Evolutionary conservation across 805 yeast species (phyloP).

Genomic region (Candida awuae): DNA sequence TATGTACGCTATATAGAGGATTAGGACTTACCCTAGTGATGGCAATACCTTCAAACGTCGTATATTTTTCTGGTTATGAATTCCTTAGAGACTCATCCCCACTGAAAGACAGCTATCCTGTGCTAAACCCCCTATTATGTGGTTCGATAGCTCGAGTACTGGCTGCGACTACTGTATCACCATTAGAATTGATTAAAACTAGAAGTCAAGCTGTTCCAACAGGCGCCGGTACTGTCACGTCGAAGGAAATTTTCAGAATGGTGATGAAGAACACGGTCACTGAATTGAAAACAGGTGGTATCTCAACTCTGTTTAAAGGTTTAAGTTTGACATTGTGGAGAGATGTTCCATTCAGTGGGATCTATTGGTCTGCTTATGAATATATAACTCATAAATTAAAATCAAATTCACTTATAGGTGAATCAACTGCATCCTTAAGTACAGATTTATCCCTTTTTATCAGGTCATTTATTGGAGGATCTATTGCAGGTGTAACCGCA

Average conservation of each 20-base stretch:
- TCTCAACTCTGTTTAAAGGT: constrained; percentile 69
- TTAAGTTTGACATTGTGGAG: constrained; percentile 86
- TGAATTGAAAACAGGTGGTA: constrained; percentile 51
- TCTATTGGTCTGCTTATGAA: constrained; percentile 90
- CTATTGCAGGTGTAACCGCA: constrained; percentile 74
- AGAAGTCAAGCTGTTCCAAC: constrained; percentile 80
- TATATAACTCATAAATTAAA: constrained; percentile 29
- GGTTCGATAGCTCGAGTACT: constrained; percentile 78
- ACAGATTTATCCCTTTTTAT: constrained; percentile 30
- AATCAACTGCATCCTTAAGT: constrained; percentile 6
- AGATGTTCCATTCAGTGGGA: constrained; percentile 94
- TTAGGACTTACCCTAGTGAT: constrained; percentile 71
- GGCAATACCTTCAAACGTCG: constrained; percentile 90
- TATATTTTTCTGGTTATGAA: constrained; percentile 92
- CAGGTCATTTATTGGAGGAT: constrained; percentile 72
- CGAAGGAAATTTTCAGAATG: constrained; percentile 41
- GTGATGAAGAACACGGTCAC: constrained; percentile 24
- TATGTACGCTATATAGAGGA: constrained; percentile 80
- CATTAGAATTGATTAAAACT: constrained; percentile 80
- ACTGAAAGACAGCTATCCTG: constrained; percentile 27
- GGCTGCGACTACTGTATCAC: constrained; percentile 81
- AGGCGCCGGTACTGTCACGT: constrained; percentile 22
- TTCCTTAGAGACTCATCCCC: constrained; percentile 72
- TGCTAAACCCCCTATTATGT: constrained; percentile 68
- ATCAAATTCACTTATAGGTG: constrained; percentile 16